Evolutionary conservation across 106 monocot species (phyloP).

Genomic region (Amphibolis antarctica): DNA sequence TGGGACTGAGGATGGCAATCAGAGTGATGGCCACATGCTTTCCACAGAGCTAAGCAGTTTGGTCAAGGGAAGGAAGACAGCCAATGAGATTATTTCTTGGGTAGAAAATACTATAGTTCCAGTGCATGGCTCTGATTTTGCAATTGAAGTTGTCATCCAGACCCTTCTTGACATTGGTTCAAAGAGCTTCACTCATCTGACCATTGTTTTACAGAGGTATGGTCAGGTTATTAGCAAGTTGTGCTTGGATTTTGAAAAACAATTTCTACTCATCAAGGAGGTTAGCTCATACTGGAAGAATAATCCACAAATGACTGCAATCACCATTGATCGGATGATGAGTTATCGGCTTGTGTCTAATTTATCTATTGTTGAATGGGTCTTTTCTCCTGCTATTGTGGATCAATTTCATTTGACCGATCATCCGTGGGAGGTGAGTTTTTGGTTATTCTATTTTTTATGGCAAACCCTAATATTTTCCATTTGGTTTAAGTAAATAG

Average conservation of each 20-base stretch:
- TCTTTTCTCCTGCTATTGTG: slow-evolving; percentile 57
- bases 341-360: slow-evolving; percentile 75
- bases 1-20: slow-evolving; percentile 24
- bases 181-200: slow-evolving; percentile 95
- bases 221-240: slow-evolving; percentile 59
- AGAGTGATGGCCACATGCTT: slow-evolving; percentile 30
- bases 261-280: slow-evolving; percentile 60
- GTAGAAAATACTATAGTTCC: slow-evolving; percentile 51
- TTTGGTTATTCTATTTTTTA: not conserved
- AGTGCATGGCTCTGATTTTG: slow-evolving; percentile 39
- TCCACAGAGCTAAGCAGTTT: slow-evolving; percentile 54
- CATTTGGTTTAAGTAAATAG: too few relatives aligned
- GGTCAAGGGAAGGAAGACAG: slow-evolving; percentile 50
- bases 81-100: slow-evolving; percentile 62
- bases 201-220: slow-evolving; percentile 87
- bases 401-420: slow-evolving; percentile 78
- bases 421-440: slow-evolving; percentile 81
- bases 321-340: slow-evolving; percentile 88
- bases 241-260: slow-evolving; percentile 39
- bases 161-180: slow-evolving; percentile 92
- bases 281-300: slow-evolving; percentile 79
- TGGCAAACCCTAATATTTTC: too few relatives aligned
- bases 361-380: slow-evolving; percentile 84
- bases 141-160: slow-evolving; percentile 68
- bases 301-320: slow-evolving; percentile 76